Conservation (phyloP, 441 rosid species). For the Populus hybrid region DNA sequence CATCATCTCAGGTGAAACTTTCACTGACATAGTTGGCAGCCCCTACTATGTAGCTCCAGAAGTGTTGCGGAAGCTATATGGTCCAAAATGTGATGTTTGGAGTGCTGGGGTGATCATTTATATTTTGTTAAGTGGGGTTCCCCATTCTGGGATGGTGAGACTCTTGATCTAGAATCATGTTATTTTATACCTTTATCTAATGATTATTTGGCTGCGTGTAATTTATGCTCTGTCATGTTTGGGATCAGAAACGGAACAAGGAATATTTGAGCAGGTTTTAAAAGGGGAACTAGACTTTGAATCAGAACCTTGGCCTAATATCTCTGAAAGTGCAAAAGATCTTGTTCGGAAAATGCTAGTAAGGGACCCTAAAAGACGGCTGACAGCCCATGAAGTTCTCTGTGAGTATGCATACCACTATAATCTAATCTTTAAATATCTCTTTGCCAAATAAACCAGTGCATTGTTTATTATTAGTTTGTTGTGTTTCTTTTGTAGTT, state of each 20-base stretch:
- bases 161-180: slow-evolving; percentile 6
- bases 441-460: neutral
- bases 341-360: slow-evolving; percentile 82
- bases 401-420: slow-evolving; percentile 40
- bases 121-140: slow-evolving; percentile 85
- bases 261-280: slow-evolving; percentile 92
- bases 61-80: slow-evolving; percentile 79
- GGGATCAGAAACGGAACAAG: slow-evolving; percentile 87
- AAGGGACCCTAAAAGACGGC: slow-evolving; percentile 79
- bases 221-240: slow-evolving; percentile 14
- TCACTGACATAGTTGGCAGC: slow-evolving; percentile 91
- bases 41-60: slow-evolving; percentile 99
- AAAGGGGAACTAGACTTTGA: slow-evolving; percentile 85
- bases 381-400: slow-evolving; percentile 89
- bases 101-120: slow-evolving; percentile 96
- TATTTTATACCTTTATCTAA: neutral
- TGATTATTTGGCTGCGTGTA: slow-evolving; percentile 19
- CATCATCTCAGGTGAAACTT: slow-evolving; percentile 60
- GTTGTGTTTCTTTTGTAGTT: neutral
- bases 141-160: slow-evolving; percentile 97
- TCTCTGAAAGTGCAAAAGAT: slow-evolving; percentile 85
- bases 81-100: slow-evolving; percentile 95
- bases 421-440: neutral
- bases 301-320: slow-evolving; percentile 96
- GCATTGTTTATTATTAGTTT: neutral